Base-by-base conservation (phyloP, 2,329 filamentous ascomycete species). In the Cladophialophora carrionii region DNA sequence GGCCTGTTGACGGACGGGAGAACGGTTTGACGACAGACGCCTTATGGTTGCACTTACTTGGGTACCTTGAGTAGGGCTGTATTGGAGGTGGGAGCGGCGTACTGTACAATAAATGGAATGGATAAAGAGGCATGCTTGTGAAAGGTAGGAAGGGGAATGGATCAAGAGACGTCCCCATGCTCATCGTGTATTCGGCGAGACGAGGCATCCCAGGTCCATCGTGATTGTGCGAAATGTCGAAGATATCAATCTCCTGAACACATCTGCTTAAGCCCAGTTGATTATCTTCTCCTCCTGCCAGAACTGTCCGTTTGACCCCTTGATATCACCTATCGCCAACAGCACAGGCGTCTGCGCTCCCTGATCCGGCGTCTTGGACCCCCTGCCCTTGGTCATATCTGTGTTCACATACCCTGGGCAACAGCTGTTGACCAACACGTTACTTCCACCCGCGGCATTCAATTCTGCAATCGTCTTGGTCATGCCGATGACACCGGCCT, bases 321-420 rank as follows among this genome's bases (percentile, higher is more conserved):
- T 70, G 12, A 80, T 74, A 66, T 81, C 78, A 22, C 73, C 73
- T 22, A 82, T 62, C 12, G 80, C 80, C 29, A 82, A 68, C 66
- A 76, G 63, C 1, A 82, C 80, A 1, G 79, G 79, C 43, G 78
- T 81, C 71, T 76, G 72, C 9, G 80, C 79, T 10, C 80, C 80
- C 65, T 81, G 64, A 67, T 82, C 80, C 3, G 77, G 75, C 12
- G 76, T 79, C 72, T 76, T 79, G 3, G 66, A 71, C 0, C 77
- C 78, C 32, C 74, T 74, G 0, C 78, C 76, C 66, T 76, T 77
- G 0, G 76, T 80, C 80, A 82, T 81, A 57, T 82, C 80, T n/a
- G 80, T 82, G 31, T 76, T 74, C 1, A 82, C 79, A 68, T 76
- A 81, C 0, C 80, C 80, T 0, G 80, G 80, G 71, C 79, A 80